A percentile compares a stretch with the other conserved stretches of the same genome.
Conservation (phyloP, 1,139 yeast species). For the Diutina siamensis region DNA sequence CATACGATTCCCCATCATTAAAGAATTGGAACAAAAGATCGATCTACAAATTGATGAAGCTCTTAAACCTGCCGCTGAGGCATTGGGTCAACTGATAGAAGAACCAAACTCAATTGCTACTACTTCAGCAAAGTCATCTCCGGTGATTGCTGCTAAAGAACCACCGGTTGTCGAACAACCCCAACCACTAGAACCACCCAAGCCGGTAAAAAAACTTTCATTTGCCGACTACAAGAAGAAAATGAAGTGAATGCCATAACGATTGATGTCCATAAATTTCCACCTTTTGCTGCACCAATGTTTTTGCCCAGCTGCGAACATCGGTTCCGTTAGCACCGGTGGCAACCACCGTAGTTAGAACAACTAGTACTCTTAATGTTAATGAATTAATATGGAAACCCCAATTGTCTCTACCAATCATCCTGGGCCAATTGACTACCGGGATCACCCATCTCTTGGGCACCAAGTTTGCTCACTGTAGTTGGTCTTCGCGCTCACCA, state of each 20-base stretch:
- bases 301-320: no score
- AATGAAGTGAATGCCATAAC: constrained; percentile 41
- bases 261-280: no score
- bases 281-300: no score
- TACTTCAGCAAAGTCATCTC: background rate
- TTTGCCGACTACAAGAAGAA: constrained; percentile 78
- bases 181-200: constrained; percentile 10
- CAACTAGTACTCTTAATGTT: no score
- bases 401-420: no score
- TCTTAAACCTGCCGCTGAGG: background rate
- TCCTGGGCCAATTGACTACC: background rate
- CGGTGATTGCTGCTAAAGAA: background rate
- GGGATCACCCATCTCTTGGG: background rate
- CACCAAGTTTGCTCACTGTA: background rate
- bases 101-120: background rate
- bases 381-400: no score
- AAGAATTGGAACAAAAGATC: background rate
- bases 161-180: background rate
- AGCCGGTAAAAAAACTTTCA: constrained; percentile 53
- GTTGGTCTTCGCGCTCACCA: background rate
- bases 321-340: no score
- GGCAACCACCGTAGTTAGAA: no score
- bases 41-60: background rate
- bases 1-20: background rate
- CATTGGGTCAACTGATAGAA: background rate